phyloP scores from a whole-genome alignment of 2,329 filamentous ascomycete species.

The Raffaelea ambrosiae region DNA sequence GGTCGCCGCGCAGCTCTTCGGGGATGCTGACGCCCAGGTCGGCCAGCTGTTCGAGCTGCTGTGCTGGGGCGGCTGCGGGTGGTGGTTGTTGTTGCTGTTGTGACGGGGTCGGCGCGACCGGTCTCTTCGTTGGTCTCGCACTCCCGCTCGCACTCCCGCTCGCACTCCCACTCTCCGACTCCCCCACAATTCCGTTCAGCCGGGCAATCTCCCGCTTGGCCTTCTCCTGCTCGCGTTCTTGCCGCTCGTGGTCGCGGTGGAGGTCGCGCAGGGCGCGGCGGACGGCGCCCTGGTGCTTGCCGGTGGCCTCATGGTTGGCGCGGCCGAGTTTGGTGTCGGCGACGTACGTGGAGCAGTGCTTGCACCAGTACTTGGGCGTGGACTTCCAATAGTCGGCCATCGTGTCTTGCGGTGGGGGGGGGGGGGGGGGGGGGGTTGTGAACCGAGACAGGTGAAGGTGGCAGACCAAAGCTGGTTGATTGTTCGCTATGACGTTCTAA shows the following conservation, averaged over 20 bases:
- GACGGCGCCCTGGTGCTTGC: constrained; percentile 73
- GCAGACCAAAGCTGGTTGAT: no score
- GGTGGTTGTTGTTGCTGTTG: not conserved
- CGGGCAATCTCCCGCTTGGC: constrained; percentile 80
- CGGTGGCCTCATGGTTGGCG: constrained; percentile 80
- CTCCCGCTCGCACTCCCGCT: constrained; percentile 6
- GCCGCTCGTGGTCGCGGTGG: constrained; percentile 52
- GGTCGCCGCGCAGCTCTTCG: constrained; percentile 64
- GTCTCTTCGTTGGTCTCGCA: no score
- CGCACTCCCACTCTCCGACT: constrained; percentile 23
- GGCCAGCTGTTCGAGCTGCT: constrained; percentile 79
- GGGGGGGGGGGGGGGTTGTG: no score
- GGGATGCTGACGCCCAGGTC: constrained; percentile 82
- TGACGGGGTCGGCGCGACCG: no score
- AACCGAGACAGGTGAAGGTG: no score
- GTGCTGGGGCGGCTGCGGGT: constrained; percentile 20
- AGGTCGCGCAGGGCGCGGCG: constrained; percentile 57
- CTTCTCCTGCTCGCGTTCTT: constrained; percentile 71
- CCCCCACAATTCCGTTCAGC: constrained; percentile 66
- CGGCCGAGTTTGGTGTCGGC: constrained; percentile 88
- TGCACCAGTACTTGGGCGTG: constrained; percentile 96
- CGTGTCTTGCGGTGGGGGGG: no score
- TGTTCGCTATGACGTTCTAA: no score
- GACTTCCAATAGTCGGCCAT: constrained; percentile 99
- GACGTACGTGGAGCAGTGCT: constrained; percentile 85